Evolutionary conservation across 192 early-diverging fungal species (phyloP), one percentile per base, ranked within the genome.

Genomic region (Coemansia sp.): DNA sequence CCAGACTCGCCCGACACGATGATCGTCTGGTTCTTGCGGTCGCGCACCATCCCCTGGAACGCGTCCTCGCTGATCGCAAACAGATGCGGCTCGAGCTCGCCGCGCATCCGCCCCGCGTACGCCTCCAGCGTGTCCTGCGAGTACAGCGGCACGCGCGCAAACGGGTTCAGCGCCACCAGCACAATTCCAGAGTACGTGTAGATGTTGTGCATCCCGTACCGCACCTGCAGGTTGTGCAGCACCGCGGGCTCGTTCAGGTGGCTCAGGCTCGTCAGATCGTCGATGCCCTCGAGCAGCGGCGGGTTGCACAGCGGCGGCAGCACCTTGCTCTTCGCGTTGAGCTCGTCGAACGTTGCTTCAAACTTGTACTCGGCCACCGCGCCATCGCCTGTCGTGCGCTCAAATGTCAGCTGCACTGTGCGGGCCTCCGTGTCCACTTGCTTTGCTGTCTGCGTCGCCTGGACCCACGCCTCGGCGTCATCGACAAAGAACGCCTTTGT

Each of bases 171-270:
- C 21, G 97, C 95, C 62, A 99, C 95, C 64, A 99, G 74, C 29
- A 99, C 95, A 49, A 99, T 94, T 42, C 97, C 97, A 24, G 95
- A 97, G 68, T 98, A 99, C n/a, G 97, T 99, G 75, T 99, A 99
- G 62, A 99, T 99, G 58, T 90, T 86, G 59, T 91, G 82, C 56
- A 94, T 91, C 22, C 82, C 77, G 69, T 97, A 99, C 58, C 97
- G 86, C n/a, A 91, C 83, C 50, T 74, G 81, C 67, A 99, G 89
- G 60, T 92, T 95, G 69, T 98, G 88, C 44, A 99, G 82, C 1
- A 99, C 95, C 29, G 88, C 87, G 19, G 91, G 92, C 84, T 98
- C 95, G 81, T 99, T 92, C 59, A 99, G 80, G 68, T 98, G 91
- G 56, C 88, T 90, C 23, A 97, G 84, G 48, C 85, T 89, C n/a